Conservation (phyloP, 768 basidiomycete genomes). For the Cubamyces lactineus region DNA sequence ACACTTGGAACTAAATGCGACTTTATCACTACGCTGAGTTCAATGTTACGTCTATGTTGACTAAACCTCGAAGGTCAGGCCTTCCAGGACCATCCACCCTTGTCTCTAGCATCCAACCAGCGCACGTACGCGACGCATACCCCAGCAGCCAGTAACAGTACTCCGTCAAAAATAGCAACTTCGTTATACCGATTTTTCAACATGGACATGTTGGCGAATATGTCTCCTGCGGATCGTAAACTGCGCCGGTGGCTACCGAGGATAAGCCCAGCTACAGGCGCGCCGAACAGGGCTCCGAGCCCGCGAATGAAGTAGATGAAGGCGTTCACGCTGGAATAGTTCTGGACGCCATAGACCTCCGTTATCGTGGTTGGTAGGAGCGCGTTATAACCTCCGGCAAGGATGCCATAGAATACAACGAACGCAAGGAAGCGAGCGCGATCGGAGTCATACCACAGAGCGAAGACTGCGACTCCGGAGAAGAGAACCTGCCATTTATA, state of each 20-base stretch:
- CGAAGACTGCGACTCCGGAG: conserved; percentile 43
- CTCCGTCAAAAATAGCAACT: conserved; percentile 44
- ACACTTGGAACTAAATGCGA: neutral
- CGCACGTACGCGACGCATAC: conserved; percentile 46
- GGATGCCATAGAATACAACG: conserved; percentile 45
- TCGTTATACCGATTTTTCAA: conserved; percentile 40
- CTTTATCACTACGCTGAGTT: neutral
- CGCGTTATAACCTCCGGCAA: conserved; percentile 49
- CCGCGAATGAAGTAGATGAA: conserved; percentile 48
- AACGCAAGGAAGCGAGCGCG: conserved; percentile 44
- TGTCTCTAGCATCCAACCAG: conserved; percentile 46
- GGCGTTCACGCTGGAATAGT: conserved; percentile 46
- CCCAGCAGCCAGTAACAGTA: conserved; percentile 40
- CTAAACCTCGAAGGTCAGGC: conserved; percentile 31
- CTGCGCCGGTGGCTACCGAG: conserved; percentile 38
- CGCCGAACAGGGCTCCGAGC: conserved; percentile 44
- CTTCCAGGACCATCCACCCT: conserved; percentile 45
- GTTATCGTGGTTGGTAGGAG: conserved; percentile 48
- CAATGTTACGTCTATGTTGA: conserved; percentile 10
- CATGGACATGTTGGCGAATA: neutral
- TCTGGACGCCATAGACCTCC: conserved; percentile 47
- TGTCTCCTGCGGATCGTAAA: neutral
- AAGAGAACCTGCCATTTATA: conserved; percentile 39
- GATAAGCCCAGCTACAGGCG: conserved; percentile 47
- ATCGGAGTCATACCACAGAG: conserved; percentile 46